Base-by-base conservation (phyloP, 768 basidiomycete genomes). In the Hericium erinaceus region DNA sequence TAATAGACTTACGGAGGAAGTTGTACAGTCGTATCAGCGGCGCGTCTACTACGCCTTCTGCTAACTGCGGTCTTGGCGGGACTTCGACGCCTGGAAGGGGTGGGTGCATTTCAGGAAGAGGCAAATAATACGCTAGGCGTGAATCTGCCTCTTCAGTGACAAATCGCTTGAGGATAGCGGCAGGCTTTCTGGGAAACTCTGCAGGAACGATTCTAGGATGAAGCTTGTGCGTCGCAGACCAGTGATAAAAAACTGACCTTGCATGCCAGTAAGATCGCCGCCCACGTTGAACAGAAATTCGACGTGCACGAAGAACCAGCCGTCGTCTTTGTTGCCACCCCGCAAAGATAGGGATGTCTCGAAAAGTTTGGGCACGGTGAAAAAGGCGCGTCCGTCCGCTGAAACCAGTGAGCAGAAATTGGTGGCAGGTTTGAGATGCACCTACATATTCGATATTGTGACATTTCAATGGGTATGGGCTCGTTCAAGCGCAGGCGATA, bases 11-110 rank as follows among this genome's bases (percentile, higher is more conserved):
- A 95, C 94, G 92, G 39, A 98, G 75, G 63, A 95, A 90, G 64
- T 95, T 95, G 72, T 81, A 94, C 7, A 92, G 66, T 44, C 95
- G 81, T 8, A 93, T 80, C 3, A 98, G 79, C 11, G 95, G 94
- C 26, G 90, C 78, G 65, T 97, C 93, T 15, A 86, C 77, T 28
- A 81, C 75, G 52, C 81, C 81, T 49, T 78, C 76, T 0, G 83
- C 79, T 24, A 90, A 71, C 65, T 81, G 68, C 4, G 76, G 79
- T 52, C 74, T 69, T 44, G 77, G 74, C 22, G 80, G 76, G 55
- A 72, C 74, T 15, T 69, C 69, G 2, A 73, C 67, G 28, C 76
- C 69, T 7, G 60, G 60, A 38, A 54, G 52, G 37, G 50, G 57
- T 2, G 52, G 55, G 11, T 37, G 48, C 13, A 20, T 48, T 16